Evolutionary conservation across 306 rosid species (phyloP).

Genomic region (Elaeagnus macrophylla): DNA sequence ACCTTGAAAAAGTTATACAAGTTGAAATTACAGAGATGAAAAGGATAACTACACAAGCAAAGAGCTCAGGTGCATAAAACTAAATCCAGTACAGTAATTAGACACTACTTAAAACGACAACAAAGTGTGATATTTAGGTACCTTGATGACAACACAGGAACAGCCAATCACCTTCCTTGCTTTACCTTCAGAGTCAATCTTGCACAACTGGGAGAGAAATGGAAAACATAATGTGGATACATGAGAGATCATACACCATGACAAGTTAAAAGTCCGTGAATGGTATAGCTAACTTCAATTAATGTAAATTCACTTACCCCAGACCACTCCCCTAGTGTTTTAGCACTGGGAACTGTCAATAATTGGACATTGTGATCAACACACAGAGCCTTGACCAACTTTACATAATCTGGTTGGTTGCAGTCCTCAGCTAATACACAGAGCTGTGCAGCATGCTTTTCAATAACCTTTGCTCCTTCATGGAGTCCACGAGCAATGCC

Average conservation of each 20-base stretch:
- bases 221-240: not conserved
- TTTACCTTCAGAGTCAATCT: slow-evolving; percentile 74
- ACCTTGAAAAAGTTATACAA: not conserved
- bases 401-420: slow-evolving; percentile 65
- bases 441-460: slow-evolving; percentile 62
- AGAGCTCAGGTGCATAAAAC: no score
- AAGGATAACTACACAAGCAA: no score
- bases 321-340: slow-evolving; percentile 83
- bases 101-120: no score
- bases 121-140: slow-evolving; percentile 7
- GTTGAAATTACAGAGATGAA: no score
- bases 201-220: slow-evolving; percentile 48
- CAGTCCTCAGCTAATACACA: slow-evolving; percentile 76
- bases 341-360: slow-evolving; percentile 55
- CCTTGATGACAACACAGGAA: slow-evolving; percentile 76
- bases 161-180: slow-evolving; percentile 54
- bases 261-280: not conserved
- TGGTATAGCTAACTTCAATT: not conserved
- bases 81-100: no score
- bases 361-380: slow-evolving; percentile 64
- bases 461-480: slow-evolving; percentile 65
- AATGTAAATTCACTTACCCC: slow-evolving; percentile 61
- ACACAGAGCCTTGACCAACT: slow-evolving; percentile 65
- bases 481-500: slow-evolving; percentile 77
- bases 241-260: not conserved